These are phyloP conservation scores for Melampsora larici-populina DNA, from an alignment of 1,284 basidiomycete genomes.

Conservation along the genomic window DNA sequence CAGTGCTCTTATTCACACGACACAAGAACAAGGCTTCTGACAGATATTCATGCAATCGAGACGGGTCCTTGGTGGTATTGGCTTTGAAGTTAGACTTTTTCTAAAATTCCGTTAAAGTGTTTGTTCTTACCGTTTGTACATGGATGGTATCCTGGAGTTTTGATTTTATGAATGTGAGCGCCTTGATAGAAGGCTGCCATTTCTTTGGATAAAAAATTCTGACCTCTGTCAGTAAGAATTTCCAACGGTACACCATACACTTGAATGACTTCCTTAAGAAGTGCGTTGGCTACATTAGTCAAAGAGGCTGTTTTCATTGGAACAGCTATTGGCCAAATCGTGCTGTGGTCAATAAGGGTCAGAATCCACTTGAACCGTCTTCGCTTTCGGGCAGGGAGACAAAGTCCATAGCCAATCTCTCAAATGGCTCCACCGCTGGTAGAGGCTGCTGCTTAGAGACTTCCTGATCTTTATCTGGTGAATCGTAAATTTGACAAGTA, in stretches of 20 bases:
- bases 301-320: too few species aligned
- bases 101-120: constrained; percentile 38
- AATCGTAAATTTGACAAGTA: neutral
- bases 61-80: too few species aligned
- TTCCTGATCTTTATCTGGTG: neutral
- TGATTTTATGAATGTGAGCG: neutral
- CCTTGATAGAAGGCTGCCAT: neutral
- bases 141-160: constrained; percentile 38
- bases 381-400: neutral
- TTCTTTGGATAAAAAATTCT: neutral
- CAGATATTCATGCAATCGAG: neutral
- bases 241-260: too few species aligned
- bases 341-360: neutral
- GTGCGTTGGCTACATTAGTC: too few species aligned
- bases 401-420: neutral
- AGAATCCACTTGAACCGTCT: neutral
- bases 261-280: too few species aligned
- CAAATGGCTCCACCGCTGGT: neutral
- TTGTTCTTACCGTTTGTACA: constrained; percentile 43
- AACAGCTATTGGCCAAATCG: too few species aligned
- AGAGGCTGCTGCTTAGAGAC: neutral
- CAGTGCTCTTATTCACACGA: neutral
- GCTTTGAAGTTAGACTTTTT: too few species aligned
- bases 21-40: neutral
- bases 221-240: constrained; percentile 1